Evolutionary conservation across 345 rosid species (phyloP), one percentile per base, ranked within the genome.

Genomic region (Corymbia maculata): DNA sequence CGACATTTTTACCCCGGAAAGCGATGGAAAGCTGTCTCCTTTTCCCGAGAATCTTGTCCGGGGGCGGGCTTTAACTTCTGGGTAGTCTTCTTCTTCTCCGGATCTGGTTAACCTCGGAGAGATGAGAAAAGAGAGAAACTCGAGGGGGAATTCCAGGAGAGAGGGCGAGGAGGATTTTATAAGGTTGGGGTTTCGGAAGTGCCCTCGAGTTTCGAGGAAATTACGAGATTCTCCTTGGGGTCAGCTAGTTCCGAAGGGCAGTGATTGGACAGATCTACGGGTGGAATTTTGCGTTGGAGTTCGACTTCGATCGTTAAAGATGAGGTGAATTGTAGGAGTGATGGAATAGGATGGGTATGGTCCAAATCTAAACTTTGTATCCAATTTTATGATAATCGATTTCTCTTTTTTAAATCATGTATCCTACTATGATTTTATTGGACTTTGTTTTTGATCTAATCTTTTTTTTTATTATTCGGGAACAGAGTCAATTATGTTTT

Each of bases 1-100:
- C 2, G 97, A 89, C 99, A 96, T 97, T 89, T 91, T 90, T 61
- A 15, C 51, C 61, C 28, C 8, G 51, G 52, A 36, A 75, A 75
- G 49, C 6, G 84, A 42, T 42, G 49, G 49, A 75, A 21, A 21
- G 84, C 42, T 75, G 26, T 42, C 84, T 10, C 14, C 26, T 75
- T 75, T 32, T 70, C 45, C 80, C 6, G 45, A 13, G 24, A 55
- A 22, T 55, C 61, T 55, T 59, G 68, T 32, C 53, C 7, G 79
- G n/a, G 28, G 44, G 59, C 9, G 30, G 6, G 28, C 8, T 13
- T 19, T 36, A 8, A 1, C 28, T 75, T 75, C 82, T 75, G 82
- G 82, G 82, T 75, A 47, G 10, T 22, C 82, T 36, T 70, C 80
- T 70, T 75, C 68, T 50, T 11, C 68, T 61, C 11, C 15, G 49